phyloP scores from a whole-genome alignment of 306 rosid species.

The Prosopis cineraria region DNA sequence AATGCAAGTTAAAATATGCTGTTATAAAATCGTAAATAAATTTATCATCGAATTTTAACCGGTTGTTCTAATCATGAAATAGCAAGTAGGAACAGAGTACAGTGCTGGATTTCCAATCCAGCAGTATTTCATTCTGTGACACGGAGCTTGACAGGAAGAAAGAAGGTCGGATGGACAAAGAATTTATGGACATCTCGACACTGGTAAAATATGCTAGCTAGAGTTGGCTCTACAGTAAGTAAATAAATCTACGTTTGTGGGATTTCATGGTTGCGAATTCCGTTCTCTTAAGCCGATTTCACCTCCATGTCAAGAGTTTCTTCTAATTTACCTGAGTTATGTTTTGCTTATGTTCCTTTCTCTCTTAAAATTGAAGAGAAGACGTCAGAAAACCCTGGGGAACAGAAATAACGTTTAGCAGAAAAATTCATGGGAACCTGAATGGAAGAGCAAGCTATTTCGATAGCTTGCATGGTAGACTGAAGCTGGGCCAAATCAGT shows the following conservation, averaged over 20 bases:
- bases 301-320: neutral
- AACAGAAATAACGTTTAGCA: neutral
- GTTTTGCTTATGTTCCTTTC: neutral
- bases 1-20: conserved; percentile 1
- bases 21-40: conserved; percentile 10
- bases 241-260: neutral
- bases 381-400: neutral
- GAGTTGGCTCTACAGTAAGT: neutral
- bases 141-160: neutral
- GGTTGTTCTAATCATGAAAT: neutral
- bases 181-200: neutral
- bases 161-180: neutral
- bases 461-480: conserved; percentile 84
- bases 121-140: neutral
- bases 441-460: conserved; percentile 79
- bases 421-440: conserved; percentile 55
- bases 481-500: conserved; percentile 67
- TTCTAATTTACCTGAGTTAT: neutral
- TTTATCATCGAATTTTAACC: conserved; percentile 7
- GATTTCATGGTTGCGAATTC: neutral
- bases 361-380: neutral
- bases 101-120: neutral
- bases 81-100: neutral
- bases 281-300: neutral
- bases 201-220: neutral